Evolutionary conservation across 139 green algal species (phyloP).

Genomic region (Volvox reticuliferus): DNA sequence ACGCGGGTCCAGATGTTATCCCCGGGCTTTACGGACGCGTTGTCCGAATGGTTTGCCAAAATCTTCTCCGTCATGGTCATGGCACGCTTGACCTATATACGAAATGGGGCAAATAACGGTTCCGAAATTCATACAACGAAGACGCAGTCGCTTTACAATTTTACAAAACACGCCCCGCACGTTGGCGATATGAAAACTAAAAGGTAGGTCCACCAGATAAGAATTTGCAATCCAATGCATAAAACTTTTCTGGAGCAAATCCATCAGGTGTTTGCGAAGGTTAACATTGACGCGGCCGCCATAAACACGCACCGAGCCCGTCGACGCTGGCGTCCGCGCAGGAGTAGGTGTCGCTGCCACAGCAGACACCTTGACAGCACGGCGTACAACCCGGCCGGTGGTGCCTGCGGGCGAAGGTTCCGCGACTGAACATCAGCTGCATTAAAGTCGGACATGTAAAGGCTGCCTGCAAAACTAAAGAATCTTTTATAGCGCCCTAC

Average conservation of each 20-base stretch:
- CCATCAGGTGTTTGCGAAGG: background rate
- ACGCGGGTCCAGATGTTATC: constrained; percentile 96
- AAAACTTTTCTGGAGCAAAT: no score
- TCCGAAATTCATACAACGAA: background rate
- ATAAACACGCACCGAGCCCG: constrained; percentile 62
- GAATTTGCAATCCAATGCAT: no score
- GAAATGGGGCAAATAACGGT: background rate
- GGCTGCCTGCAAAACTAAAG: background rate
- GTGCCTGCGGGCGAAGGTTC: background rate
- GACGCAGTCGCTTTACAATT: background rate
- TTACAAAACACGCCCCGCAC: background rate
- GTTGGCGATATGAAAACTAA: background rate
- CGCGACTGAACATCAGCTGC: background rate
- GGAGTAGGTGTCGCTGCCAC: constrained; percentile 51
- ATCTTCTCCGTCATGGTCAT: constrained; percentile 99
- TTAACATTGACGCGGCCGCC: background rate
- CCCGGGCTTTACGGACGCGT: constrained; percentile 77
- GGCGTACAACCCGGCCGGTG: constrained; percentile 1
- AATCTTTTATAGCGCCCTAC: background rate
- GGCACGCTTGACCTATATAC: constrained; percentile 82
- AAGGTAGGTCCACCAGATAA: no score
- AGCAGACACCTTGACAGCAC: constrained; percentile 50
- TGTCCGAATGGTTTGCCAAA: constrained; percentile 85
- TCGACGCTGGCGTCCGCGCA: constrained; percentile 64
- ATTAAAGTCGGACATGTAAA: background rate